phyloP scores from a whole-genome alignment of 176 grass and related monocot genomes.

The Saccharum officinarum region DNA sequence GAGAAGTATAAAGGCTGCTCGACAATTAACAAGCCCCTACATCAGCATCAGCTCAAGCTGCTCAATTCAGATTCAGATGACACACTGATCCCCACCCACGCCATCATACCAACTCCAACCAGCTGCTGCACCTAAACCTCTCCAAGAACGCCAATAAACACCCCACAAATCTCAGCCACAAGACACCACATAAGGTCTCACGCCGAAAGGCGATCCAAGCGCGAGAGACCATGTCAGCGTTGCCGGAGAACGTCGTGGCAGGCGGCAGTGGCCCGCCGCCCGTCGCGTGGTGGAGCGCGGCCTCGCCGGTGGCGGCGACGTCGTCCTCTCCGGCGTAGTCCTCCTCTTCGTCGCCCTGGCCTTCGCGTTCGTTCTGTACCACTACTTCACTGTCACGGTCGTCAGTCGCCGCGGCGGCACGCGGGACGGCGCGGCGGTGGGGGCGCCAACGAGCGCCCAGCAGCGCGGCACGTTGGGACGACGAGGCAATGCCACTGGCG shows the following conservation, averaged over 20 bases:
- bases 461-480: neutral
- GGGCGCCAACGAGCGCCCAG: neutral
- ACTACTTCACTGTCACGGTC: slow-evolving; percentile 14
- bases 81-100: slow-evolving; percentile 21
- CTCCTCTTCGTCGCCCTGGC: slow-evolving; percentile 38
- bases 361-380: slow-evolving; percentile 38
- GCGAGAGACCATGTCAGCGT: slow-evolving; percentile 24
- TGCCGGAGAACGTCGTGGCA: neutral
- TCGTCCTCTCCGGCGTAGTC: slow-evolving; percentile 30
- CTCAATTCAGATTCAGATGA: slow-evolving; percentile 30
- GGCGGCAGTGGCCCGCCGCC: neutral
- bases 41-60: slow-evolving; percentile 2
- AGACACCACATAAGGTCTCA: neutral
- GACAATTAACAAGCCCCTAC: neutral
- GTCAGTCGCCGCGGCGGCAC: neutral
- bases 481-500: neutral
- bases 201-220: neutral
- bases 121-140: slow-evolving; percentile 32
- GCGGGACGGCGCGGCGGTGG: neutral
- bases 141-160: neutral
- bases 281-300: slow-evolving; percentile 15
- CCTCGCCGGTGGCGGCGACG: slow-evolving; percentile 28
- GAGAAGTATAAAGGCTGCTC: neutral
- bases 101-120: slow-evolving; percentile 42
- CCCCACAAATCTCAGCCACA: slow-evolving; percentile 10